These are phyloP conservation scores for Gossypium bickii DNA, from an alignment of 345 rosid species.

Conservation along the genomic window DNA sequence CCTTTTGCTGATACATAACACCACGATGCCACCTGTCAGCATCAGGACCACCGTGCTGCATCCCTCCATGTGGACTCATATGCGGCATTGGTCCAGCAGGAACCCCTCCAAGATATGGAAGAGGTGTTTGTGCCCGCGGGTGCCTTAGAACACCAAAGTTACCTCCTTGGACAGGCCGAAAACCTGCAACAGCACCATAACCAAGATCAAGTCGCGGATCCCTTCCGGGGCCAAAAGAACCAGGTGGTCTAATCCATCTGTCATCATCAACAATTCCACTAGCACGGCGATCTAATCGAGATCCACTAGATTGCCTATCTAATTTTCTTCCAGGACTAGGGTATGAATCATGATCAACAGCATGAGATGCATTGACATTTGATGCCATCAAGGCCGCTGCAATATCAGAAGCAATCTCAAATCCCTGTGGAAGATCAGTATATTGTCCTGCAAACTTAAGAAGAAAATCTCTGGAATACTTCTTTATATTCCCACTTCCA, in stretches of 20 bases:
- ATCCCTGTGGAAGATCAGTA: constrained; percentile 62
- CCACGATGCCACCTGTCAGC: constrained; percentile 88
- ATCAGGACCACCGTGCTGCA: constrained; percentile 61
- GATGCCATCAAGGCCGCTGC: constrained; percentile 36
- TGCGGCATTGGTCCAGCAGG: constrained; percentile 75
- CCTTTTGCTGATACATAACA: constrained; percentile 58
- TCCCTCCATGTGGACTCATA: constrained; percentile 56
- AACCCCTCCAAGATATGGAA: constrained; percentile 44
- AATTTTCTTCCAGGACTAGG: constrained; percentile 54
- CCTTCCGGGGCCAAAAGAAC: constrained; percentile 45
- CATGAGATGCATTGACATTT: constrained; percentile 36
- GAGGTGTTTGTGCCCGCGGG: constrained; percentile 56
- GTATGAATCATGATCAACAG: constrained; percentile 48
- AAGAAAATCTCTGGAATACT: constrained; percentile 93
- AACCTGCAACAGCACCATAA: constrained; percentile 44
- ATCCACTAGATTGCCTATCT: constrained; percentile 59
- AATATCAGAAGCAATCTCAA: constrained; percentile 47
- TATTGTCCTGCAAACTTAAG: constrained; percentile 66
- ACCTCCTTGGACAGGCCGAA: constrained; percentile 71
- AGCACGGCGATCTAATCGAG: constrained; percentile 75
- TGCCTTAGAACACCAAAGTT: constrained; percentile 68
- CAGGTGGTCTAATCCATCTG: constrained; percentile 57
- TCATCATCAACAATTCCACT: constrained; percentile 58
- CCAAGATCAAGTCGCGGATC: constrained; percentile 43
- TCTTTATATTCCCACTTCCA: constrained; percentile 38